Evolutionary conservation across 2,329 filamentous ascomycete species (phyloP), one percentile per base, ranked within the genome.

Genomic region (Nannizziopsis arthrosporioides): DNA sequence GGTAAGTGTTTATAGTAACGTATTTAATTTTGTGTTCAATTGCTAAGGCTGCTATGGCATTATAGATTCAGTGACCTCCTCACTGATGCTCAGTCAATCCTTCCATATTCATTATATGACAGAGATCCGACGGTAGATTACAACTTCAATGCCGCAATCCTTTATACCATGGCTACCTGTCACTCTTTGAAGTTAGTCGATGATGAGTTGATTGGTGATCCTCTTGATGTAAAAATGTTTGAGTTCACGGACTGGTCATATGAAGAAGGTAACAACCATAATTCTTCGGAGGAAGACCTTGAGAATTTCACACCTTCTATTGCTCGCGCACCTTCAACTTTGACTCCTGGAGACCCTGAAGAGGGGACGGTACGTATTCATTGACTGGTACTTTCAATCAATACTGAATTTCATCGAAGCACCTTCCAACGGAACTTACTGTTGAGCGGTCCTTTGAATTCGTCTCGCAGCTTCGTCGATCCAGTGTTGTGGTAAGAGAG

Each of bases 141-240:
- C 55, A 68, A 73, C 41, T 71, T 73, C 9, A 77, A 82, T 57
- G 80, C 80, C 56, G 84, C 84, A 5, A 84, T 85, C 10, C 71
- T 96, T 2, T 89, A 92, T 61, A 89, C 88, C 0, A 98, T 98
- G 92, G 88, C 92, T 7, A 98, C 92, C 0, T 98, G 92, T 50
- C 92, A 98, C 63, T 94, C 90, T 0, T 73, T 98, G 7, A 80
- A 89, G 41, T 78, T 83, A 9, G 82, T 98, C 12, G 89, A 96
- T 53, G 83, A 79, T 42, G 88, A 95, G 61, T 76, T 96, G 36
- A 76, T 98, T 31, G 92, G 92, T 1, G 92, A 98, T 59, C 92
- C 93, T 3, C 73, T 98, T 1, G 92, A 98, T 63, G 74, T 95
- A 49, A 96, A 96, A 63, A 98, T 98, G 92, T 98, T 98, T 62